phyloP scores from a whole-genome alignment of 768 basidiomycete species.

The Pleurotus platypus region DNA sequence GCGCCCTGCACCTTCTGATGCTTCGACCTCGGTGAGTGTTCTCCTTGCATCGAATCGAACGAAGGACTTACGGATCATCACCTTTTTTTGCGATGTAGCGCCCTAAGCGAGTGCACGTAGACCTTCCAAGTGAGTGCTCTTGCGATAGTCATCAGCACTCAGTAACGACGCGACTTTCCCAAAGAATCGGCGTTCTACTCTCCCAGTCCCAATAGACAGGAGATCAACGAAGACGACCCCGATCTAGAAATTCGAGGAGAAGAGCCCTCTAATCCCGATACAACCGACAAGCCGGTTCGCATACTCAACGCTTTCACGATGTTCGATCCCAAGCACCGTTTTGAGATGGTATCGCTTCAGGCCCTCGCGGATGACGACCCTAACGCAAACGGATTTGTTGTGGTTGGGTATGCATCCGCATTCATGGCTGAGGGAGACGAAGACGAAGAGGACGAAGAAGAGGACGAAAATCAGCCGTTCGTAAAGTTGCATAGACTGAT shows the following conservation, averaged over 20 bases:
- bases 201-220: slow-evolving; percentile 12
- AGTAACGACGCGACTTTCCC: too few relatives aligned
- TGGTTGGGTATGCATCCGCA: slow-evolving; percentile 50
- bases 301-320: slow-evolving; percentile 54
- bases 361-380: slow-evolving; percentile 41
- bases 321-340: slow-evolving; percentile 48
- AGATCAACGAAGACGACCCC: slow-evolving; percentile 36
- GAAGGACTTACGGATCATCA: not conserved
- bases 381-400: slow-evolving; percentile 41
- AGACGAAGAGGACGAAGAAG: slow-evolving; percentile 61
- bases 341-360: slow-evolving; percentile 45
- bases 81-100: not conserved
- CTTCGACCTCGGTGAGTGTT: not conserved
- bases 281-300: slow-evolving; percentile 50
- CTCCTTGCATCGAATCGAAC: not conserved
- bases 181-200: too few relatives aligned
- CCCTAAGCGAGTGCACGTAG: not conserved
- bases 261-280: slow-evolving; percentile 29
- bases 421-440: slow-evolving; percentile 47
- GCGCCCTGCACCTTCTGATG: not conserved
- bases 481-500: slow-evolving; percentile 44
- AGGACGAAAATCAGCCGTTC: slow-evolving; percentile 30
- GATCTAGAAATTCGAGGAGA: slow-evolving; percentile 38
- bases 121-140: not conserved
- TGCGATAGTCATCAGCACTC: not conserved